Base-by-base conservation (phyloP, 1,139 yeast genomes). In the Candida sp. region DNA sequence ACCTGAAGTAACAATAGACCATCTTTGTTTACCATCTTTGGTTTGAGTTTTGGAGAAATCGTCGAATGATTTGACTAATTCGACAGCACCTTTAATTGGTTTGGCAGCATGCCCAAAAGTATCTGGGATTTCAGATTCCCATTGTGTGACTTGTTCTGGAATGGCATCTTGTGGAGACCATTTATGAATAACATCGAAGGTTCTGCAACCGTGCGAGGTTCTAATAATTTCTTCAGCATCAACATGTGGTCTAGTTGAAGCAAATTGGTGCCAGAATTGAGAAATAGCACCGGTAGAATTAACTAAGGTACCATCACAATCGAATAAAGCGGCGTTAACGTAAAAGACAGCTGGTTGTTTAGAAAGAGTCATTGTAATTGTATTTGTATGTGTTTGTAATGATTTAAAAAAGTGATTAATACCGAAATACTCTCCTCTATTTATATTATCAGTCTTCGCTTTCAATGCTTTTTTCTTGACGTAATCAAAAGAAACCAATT, bases 1-100 rank as follows among this genome's bases (percentile, higher is more conserved):
- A 53, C 95, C 96, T 36, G 90, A 82, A 33, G 96, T 87, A 48
- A 87, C 95, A 58, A 87, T 86, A 48, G 90, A 91, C 90, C 91
- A 85, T 62, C 79, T 70, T 59, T 73, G 79, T 53, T 64, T 48
- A 48, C 70, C 69, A 59, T 63, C 64, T 49, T 63, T 76, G 58
- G 75, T 80, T 65, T 61, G 44, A 41, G 57, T 55, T 53, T 52
- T 70, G 42, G 78, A 72, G 45, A 55, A 60, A 39, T 68, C 53
- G 53, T 73, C 78, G 47, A 85, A 73, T 11, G 77, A 66, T 56
- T 79, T 74, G 49, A 84, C 81, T 51, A 86, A 70, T 52, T 80
- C 81, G 38, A 75, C 73, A 41, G 90, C 84, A 45, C 96, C 96
- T 6, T 85, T 83, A 41, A 87, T 86, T 41, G 88, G 84, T 55